A percentile compares a stretch with the other conserved stretches of the same genome.
Conservation (phyloP, 2,329 filamentous ascomycete species). For the Aplosporella prunicola region DNA sequence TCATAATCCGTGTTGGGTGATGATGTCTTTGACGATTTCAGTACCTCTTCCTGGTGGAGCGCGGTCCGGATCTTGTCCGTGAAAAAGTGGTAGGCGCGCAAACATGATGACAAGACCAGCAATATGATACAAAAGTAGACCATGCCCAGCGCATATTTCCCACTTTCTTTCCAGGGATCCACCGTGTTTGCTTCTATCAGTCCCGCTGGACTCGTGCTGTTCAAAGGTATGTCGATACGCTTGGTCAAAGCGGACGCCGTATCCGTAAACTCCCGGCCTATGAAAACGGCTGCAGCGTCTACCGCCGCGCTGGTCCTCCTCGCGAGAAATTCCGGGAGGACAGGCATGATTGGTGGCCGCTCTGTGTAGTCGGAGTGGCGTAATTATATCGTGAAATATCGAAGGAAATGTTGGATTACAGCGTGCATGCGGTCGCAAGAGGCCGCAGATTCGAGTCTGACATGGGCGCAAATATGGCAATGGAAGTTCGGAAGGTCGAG, state of each 20-base stretch:
- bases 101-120: conserved; percentile 54
- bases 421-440: conserved; percentile 2
- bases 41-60: conserved; percentile 73
- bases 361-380: too few relatives aligned
- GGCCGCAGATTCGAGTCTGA: background rate
- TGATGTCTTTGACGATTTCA: conserved; percentile 51
- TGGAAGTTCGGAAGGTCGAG: background rate
- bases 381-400: too few relatives aligned
- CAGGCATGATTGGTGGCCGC: conserved; percentile 10
- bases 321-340: conserved; percentile 5
- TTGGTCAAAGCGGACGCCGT: conserved; percentile 22
- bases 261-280: conserved; percentile 9
- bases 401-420: too few relatives aligned
- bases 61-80: conserved; percentile 88
- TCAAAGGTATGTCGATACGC: conserved; percentile 49
- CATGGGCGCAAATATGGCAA: conserved; percentile 1
- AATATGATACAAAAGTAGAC: conserved; percentile 77
- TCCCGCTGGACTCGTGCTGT: conserved; percentile 45
- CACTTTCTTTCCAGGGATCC: conserved; percentile 73
- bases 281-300: conserved; percentile 4
- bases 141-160: conserved; percentile 80
- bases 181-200: conserved; percentile 46
- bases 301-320: background rate
- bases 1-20: conserved; percentile 53
- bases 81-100: conserved; percentile 81